A percentile compares a stretch with the other conserved stretches of the same genome.
These are phyloP conservation scores for Diaporthe sp. DNA, from an alignment of 2,329 filamentous ascomycete genomes.

Conservation along the genomic window DNA sequence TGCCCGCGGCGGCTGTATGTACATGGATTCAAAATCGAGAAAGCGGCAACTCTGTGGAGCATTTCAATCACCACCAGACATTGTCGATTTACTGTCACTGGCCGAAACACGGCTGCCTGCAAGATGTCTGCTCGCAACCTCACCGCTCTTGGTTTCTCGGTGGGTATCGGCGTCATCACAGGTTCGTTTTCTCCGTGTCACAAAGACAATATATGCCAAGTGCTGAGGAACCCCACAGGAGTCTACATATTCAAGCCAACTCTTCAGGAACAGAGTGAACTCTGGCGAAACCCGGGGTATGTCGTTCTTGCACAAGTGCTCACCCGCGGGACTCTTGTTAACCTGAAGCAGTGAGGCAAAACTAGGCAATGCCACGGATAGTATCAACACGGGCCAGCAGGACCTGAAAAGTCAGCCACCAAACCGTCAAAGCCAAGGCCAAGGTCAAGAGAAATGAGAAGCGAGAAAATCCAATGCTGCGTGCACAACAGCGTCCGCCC, in stretches of 20 bases:
- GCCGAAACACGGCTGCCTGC: background rate
- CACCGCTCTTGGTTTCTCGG: constrained; percentile 25
- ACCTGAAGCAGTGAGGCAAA: constrained; percentile 26
- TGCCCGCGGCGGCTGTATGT: background rate
- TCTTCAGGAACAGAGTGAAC: constrained; percentile 42
- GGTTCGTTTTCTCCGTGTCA: constrained; percentile 38
- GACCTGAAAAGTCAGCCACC: constrained; percentile 3
- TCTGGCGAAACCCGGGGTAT: constrained; percentile 34
- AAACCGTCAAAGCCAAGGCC: background rate
- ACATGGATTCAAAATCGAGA: background rate
- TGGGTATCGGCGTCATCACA: constrained; percentile 43
- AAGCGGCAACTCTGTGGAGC: constrained; percentile 15
- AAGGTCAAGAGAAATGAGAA: constrained; percentile 23
- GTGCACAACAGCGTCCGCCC: background rate
- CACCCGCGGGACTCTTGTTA: background rate
- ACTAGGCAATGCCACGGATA: background rate
- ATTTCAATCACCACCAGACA: background rate
- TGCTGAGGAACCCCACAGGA: constrained; percentile 44
- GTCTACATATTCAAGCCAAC: constrained; percentile 47
- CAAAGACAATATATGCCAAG: background rate
- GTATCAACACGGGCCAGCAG: background rate
- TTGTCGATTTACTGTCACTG: background rate
- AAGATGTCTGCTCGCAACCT: constrained; percentile 40
- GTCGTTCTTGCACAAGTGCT: background rate
- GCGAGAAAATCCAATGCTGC: background rate